Evolutionary conservation across 805 yeast genomes (phyloP).

Genomic region (Komagataella kurtzmanii): DNA sequence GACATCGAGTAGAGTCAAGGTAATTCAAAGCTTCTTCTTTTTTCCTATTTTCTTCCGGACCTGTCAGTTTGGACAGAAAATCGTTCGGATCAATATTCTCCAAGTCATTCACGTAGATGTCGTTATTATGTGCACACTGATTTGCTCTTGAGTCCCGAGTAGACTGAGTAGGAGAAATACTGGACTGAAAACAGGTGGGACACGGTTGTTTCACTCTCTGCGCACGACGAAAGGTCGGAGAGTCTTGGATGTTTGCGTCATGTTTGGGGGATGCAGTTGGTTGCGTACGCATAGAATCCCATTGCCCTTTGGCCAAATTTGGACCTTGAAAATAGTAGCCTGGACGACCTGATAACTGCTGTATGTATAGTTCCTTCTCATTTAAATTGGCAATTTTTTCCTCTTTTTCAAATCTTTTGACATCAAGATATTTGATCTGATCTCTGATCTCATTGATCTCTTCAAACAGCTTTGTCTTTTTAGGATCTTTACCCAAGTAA

Average conservation of each 20-base stretch:
- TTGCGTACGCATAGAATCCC: not conserved
- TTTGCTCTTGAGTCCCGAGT: not conserved
- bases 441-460: not conserved
- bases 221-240: not conserved
- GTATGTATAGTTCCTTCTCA: not conserved
- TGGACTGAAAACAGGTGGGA: not conserved
- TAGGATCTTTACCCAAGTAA: not conserved
- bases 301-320: not conserved
- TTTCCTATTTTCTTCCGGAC: not conserved
- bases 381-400: not conserved
- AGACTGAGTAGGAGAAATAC: not conserved
- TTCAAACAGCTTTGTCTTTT: not conserved
- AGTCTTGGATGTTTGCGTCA: not conserved
- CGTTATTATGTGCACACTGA: not conserved
- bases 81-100: not conserved
- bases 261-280: not conserved
- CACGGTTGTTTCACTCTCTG: not conserved
- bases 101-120: not conserved
- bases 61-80: not conserved
- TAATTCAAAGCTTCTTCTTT: not conserved
- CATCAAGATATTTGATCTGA: not conserved
- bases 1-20: not conserved
- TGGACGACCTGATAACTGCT: not conserved
- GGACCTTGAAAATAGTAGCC: not conserved
- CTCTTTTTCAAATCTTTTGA: not conserved